phyloP scores from a whole-genome alignment of 2,329 filamentous ascomycete species.

The Boeremia exigua region DNA sequence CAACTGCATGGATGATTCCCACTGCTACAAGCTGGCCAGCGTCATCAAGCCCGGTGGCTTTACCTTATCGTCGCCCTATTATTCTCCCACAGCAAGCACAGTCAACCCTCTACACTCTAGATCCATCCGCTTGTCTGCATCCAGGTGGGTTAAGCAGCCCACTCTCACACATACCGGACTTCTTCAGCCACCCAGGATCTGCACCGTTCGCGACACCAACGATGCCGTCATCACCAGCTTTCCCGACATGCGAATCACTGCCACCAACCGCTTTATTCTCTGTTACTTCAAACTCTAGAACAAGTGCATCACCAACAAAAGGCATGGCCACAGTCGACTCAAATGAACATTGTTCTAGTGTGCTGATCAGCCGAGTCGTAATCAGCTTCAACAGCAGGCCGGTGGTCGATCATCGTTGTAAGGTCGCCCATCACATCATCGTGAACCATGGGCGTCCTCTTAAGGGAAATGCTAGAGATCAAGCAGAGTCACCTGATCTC shows the following conservation, averaged over 20 bases:
- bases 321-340: background rate
- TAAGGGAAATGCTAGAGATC: too few relatives aligned
- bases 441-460: background rate
- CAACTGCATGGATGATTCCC: background rate
- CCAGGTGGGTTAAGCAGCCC: background rate
- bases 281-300: constrained; percentile 24
- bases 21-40: background rate
- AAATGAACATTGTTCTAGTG: background rate
- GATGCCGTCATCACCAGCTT: background rate
- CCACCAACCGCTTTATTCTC: constrained; percentile 31
- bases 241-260: background rate
- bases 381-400: constrained; percentile 21
- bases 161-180: background rate
- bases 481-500: background rate
- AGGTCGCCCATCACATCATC: constrained; percentile 14
- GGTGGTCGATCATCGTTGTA: constrained; percentile 31
- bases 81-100: background rate
- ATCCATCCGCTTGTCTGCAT: background rate
- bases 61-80: background rate
- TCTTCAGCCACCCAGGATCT: background rate
- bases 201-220: background rate
- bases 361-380: constrained; percentile 23
- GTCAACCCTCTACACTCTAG: background rate
- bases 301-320: constrained; percentile 11
- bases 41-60: background rate